A percentile compares a stretch with the other conserved stretches of the same genome.
Conservation (phyloP, 495 filamentous ascomycete species). For the Hypoxylon lienhwacheense region DNA sequence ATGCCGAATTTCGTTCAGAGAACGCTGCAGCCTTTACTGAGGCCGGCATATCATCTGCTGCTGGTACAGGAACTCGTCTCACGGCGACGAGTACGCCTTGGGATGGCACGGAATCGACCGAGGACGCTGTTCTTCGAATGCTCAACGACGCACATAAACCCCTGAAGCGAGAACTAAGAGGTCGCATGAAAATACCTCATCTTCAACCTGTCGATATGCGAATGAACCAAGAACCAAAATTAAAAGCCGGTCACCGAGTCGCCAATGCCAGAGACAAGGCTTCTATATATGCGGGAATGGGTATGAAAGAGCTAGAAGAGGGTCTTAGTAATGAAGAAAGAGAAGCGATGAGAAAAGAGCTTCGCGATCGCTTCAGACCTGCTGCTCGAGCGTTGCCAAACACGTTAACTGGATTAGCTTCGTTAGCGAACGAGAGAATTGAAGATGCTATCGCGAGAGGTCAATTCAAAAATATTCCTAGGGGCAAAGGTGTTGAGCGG, state of each 20-base stretch:
- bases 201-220: constrained; percentile 62
- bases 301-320: constrained; percentile 52
- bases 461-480: constrained; percentile 83
- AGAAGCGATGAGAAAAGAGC: constrained; percentile 65
- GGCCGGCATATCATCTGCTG: constrained; percentile 61
- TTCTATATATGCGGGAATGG: constrained; percentile 66
- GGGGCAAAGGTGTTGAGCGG: constrained; percentile 75
- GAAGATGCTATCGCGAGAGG: constrained; percentile 91
- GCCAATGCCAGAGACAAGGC: constrained; percentile 79
- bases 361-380: constrained; percentile 78
- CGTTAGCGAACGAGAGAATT: constrained; percentile 89
- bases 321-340: constrained; percentile 69
- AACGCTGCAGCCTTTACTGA: constrained; percentile 71
- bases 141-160: constrained; percentile 80
- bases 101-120: constrained; percentile 72
- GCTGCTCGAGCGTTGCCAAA: constrained; percentile 75
- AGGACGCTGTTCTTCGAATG: constrained; percentile 86
- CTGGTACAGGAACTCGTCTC: constrained; percentile 71
- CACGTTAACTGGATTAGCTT: constrained; percentile 74
- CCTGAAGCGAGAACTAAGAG: constrained; percentile 52
- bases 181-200: constrained; percentile 53
- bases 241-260: constrained; percentile 59
- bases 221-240: constrained; percentile 47
- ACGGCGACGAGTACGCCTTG: constrained; percentile 73
- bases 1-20: constrained; percentile 68